Conservation (phyloP, 805 yeast genomes). For the Torulaspora maleeae region DNA sequence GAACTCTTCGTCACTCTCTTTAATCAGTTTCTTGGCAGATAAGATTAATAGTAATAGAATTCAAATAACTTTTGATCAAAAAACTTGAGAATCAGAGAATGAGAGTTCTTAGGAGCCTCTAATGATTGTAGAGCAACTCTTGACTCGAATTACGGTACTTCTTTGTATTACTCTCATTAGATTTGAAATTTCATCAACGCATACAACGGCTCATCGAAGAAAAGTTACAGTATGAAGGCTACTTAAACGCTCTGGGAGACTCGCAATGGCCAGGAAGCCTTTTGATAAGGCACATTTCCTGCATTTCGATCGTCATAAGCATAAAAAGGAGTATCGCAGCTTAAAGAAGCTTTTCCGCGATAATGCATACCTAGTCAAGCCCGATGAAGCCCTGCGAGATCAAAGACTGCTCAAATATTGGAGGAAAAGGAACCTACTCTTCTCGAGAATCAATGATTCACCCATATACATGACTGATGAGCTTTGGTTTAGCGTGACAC, state of each 20-base stretch:
- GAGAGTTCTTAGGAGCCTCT: too few relatives aligned
- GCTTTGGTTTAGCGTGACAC: constrained; percentile 86
- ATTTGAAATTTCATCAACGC: neutral
- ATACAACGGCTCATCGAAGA: constrained; percentile 7
- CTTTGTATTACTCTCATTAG: too few relatives aligned
- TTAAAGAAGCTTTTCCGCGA: constrained; percentile 11
- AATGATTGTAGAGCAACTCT: too few relatives aligned
- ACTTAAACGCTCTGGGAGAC: neutral
- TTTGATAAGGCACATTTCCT: constrained; percentile 16
- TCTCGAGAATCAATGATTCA: constrained; percentile 62
- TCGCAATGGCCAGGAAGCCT: constrained; percentile 1
- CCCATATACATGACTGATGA: constrained; percentile 58
- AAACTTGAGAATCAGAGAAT: too few relatives aligned
- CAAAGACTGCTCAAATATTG: constrained; percentile 47
- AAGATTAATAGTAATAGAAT: too few relatives aligned
- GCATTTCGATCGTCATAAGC: constrained; percentile 19
- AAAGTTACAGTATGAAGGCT: neutral
- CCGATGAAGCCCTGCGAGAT: constrained; percentile 15
- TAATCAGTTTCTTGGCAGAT: too few relatives aligned
- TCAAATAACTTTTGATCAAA: too few relatives aligned
- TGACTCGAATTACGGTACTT: too few relatives aligned
- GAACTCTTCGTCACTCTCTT: too few relatives aligned
- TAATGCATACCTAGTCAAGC: constrained; percentile 19
- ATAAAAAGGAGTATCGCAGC: constrained; percentile 21
- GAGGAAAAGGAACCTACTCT: constrained; percentile 55